A percentile compares a stretch with the other conserved stretches of the same genome.
Conservation (phyloP, 768 basidiomycete genomes). For the Phlebiopsis flavidoalba region DNA sequence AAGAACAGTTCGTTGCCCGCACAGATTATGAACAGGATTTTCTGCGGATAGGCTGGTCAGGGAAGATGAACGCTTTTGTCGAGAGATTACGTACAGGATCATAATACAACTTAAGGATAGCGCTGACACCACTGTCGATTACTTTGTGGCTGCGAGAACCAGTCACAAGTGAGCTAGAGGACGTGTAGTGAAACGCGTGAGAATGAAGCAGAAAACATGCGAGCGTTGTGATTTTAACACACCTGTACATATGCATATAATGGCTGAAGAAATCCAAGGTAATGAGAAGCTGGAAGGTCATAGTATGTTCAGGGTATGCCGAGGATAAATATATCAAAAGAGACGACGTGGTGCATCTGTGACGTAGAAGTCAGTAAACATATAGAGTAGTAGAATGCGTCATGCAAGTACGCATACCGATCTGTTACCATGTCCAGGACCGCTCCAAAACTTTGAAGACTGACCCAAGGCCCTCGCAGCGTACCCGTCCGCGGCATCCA, state of each 20-base stretch:
- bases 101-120: slow-evolving; percentile 91
- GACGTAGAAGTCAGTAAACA: neutral
- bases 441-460: slow-evolving; percentile 93
- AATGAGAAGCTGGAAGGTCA: slow-evolving; percentile 92
- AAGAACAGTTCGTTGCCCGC: slow-evolving; percentile 96
- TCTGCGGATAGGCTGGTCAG: slow-evolving; percentile 34
- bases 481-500: slow-evolving; percentile 94
- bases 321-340: slow-evolving; percentile 90
- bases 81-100: slow-evolving; percentile 60
- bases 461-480: slow-evolving; percentile 86
- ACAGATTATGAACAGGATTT: slow-evolving; percentile 87
- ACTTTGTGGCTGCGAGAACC: slow-evolving; percentile 91
- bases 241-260: slow-evolving; percentile 99
- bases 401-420: slow-evolving; percentile 47
- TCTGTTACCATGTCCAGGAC: slow-evolving; percentile 99
- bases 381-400: neutral
- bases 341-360: slow-evolving; percentile 93
- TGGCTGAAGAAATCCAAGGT: slow-evolving; percentile 96
- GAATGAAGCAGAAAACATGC: neutral
- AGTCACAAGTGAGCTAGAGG: slow-evolving; percentile 81
- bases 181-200: neutral
- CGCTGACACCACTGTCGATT: slow-evolving; percentile 88
- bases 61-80: neutral
- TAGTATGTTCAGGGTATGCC: slow-evolving; percentile 80
- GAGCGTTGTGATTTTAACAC: slow-evolving; percentile 14